A percentile compares a stretch with the other conserved stretches of the same genome.
These are phyloP conservation scores for Phycomyces blakesleeanus DNA, from an alignment of 192 early-diverging fungal species.

Conservation along the genomic window DNA sequence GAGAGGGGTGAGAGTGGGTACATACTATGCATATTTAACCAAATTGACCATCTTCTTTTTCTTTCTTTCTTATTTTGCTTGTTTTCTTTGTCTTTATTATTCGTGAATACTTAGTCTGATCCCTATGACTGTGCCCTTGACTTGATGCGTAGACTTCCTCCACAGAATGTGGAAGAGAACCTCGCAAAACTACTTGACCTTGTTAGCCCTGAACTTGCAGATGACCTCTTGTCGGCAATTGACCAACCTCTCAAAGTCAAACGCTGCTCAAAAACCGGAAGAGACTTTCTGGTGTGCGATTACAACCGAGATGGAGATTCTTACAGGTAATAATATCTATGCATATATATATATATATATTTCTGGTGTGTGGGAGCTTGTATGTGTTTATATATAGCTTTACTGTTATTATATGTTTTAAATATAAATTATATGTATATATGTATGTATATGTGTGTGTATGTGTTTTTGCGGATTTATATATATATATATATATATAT, in stretches of 20 bases:
- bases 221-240: constrained; percentile 86
- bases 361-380: no score
- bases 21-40: no score
- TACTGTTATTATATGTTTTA: no score
- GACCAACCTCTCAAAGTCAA: constrained; percentile 89
- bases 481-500: not conserved
- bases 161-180: constrained; percentile 86
- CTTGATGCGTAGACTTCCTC: constrained; percentile 94
- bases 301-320: constrained; percentile 97
- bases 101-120: constrained; percentile 14
- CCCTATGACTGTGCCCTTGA: constrained; percentile 86
- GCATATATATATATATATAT: not conserved
- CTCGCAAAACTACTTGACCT: constrained; percentile 78
- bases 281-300: constrained; percentile 87
- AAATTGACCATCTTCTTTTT: not conserved
- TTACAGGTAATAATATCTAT: constrained; percentile 77
- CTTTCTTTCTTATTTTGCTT: not conserved
- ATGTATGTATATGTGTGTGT: not conserved
- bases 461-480: not conserved
- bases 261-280: constrained; percentile 64
- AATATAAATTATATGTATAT: not conserved
- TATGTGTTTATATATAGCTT: no score
- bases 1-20: no score
- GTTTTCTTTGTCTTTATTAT: not conserved
- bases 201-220: constrained; percentile 73